Evolutionary conservation across 768 basidiomycete species (phyloP).

Genomic region (Lactifluus pinguis): DNA sequence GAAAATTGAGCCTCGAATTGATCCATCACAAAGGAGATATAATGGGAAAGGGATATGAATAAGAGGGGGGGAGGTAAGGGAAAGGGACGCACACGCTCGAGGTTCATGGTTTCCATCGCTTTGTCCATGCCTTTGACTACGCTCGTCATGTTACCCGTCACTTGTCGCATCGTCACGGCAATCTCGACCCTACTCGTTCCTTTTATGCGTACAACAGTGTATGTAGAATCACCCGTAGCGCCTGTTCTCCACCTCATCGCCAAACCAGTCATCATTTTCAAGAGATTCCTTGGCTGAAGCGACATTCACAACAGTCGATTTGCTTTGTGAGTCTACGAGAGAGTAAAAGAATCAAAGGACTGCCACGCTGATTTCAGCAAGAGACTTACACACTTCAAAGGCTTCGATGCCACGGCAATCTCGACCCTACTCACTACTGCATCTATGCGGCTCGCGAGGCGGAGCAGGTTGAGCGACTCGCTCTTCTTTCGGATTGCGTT

Average conservation of each 20-base stretch:
- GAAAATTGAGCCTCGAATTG: conserved; percentile 96
- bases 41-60: too few species aligned
- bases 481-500: conserved; percentile 99
- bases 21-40: conserved; percentile 99
- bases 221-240: conserved; percentile 49
- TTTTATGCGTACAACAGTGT: too few species aligned
- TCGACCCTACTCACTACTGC: conserved; percentile 95
- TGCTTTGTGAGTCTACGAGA: conserved; percentile 68
- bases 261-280: conserved; percentile 69
- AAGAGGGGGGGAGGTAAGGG: background rate
- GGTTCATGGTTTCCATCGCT: conserved; percentile 99
- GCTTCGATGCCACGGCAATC: conserved; percentile 85
- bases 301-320: conserved; percentile 71
- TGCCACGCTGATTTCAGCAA: background rate
- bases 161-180: conserved; percentile 94
- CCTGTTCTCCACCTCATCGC: conserved; percentile 39
- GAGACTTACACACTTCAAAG: conserved; percentile 58
- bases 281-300: conserved; percentile 52
- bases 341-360: conserved; percentile 30
- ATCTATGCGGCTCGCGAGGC: conserved; percentile 87
- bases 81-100: conserved; percentile 66
- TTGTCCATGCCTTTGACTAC: conserved; percentile 98
- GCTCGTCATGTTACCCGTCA: conserved; percentile 93
- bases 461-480: conserved; percentile 83
- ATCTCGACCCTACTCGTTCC: conserved; percentile 96